A percentile compares a stretch with the other conserved stretches of the same genome.
Conservation (phyloP, 2,329 filamentous ascomycete species). For the Aspergillus nomiae region DNA sequence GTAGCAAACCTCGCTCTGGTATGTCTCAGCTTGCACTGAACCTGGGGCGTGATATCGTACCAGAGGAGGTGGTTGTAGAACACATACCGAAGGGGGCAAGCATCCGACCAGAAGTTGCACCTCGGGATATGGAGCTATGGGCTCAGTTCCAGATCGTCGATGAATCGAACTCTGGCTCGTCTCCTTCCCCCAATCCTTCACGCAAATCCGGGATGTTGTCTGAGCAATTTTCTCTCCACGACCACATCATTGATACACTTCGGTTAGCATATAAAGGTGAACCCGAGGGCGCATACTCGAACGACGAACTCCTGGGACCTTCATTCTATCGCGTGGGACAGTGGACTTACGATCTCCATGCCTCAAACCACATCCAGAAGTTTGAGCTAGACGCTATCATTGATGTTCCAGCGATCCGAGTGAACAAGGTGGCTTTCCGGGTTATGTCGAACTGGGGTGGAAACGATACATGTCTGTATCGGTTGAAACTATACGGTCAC, state of each 20-base stretch:
- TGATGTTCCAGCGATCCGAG: slow-evolving; percentile 36
- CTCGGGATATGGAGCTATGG: slow-evolving; percentile 71
- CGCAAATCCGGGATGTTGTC: background rate
- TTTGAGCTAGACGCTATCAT: slow-evolving; percentile 43
- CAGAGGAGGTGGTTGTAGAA: slow-evolving; percentile 71
- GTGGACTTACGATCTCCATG: slow-evolving; percentile 42
- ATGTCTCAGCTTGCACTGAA: slow-evolving; percentile 45
- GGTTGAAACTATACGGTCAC: slow-evolving; percentile 47
- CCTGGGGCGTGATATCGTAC: slow-evolving; percentile 56
- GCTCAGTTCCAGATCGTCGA: slow-evolving; percentile 55
- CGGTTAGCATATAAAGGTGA: slow-evolving; percentile 32
- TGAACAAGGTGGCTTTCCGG: slow-evolving; percentile 44
- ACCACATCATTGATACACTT: slow-evolving; percentile 35
- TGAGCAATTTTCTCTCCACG: slow-evolving; percentile 27
- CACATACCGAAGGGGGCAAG: slow-evolving; percentile 67
- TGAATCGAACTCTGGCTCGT: background rate
- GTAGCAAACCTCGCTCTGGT: slow-evolving; percentile 56
- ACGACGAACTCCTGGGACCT: slow-evolving; percentile 38
- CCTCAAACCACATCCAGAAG: slow-evolving; percentile 38
- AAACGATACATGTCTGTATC: slow-evolving; percentile 48
- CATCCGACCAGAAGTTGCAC: slow-evolving; percentile 62
- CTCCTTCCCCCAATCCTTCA: background rate
- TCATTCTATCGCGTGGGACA: slow-evolving; percentile 43
- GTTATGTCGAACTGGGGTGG: slow-evolving; percentile 48
- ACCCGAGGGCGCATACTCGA: slow-evolving; percentile 35